Base-by-base conservation (phyloP, 371 early-diverging fungal genomes). In the Rhizopus delemar region DNA sequence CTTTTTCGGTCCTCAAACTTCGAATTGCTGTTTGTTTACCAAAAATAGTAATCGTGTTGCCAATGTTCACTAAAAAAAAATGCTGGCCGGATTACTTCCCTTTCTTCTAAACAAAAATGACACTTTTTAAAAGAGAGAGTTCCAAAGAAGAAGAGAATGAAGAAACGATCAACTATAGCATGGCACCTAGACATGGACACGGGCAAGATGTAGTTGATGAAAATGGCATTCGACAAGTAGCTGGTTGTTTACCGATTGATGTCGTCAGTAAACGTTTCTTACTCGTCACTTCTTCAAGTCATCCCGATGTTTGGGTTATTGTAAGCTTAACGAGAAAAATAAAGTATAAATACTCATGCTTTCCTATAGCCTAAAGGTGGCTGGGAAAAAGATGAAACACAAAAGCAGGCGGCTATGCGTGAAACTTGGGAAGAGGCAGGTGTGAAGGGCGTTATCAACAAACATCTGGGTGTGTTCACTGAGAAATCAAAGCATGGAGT, bases 391-490 rank as follows among this genome's bases (percentile, higher is more conserved):
- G 81, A 84, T 52, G 84, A 84, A 62, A 73, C 84, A 13, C 71
- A 77, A 56, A 76, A 79, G 61, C 75, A 80, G 49, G 84, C 84
- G 22, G 84, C 84, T 15, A 67, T 66, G 34, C 66, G 84, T 48
- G 84, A 84, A 57, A 84, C 84, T 2, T 84, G 80, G 74, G 84
- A 84, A 63, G 84, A 84, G 73, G 84, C 82, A 41, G 84, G 84
- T 16, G 77, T 70, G 0, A 71, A 73, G 57, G 84, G 84, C 8
- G 62, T 34, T 8, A 77, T 83, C 50, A 71, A 73, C 8, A 63
- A 63, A 46, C 69, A 71, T 43, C 46, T 83, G 8, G 84, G 84
- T 41, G 72, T 74, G 6, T 83, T 70, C 53, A 78, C 74, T 28
- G 79, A 81, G 11, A 68, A 65, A 28, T 57, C 71, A 53, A 70